Base-by-base conservation (phyloP, 192 early-diverging fungal species). In the Phlyctochytrium arcticum region DNA sequence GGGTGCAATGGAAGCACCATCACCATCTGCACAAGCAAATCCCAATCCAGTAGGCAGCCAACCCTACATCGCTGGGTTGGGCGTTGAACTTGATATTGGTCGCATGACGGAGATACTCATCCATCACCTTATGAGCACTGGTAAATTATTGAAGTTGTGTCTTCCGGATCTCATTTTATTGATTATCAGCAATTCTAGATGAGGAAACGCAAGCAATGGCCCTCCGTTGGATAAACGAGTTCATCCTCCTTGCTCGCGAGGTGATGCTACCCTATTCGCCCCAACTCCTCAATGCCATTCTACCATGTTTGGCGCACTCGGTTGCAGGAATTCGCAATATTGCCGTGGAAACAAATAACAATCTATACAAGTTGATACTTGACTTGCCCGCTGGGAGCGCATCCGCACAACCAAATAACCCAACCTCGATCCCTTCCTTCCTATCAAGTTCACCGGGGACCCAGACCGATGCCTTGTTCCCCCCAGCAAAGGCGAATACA, bases 181-280 rank as follows among this genome's bases (percentile, higher is more conserved):
- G n/a, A n/a, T n/a, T n/a, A n/a, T n/a, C n/a, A 50, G n/a, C n/a
- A n/a, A n/a, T n/a, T n/a, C n/a, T 56, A 72, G 84, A 86, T 60
- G 80, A 94, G 72, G 95, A 98, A 57, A 95, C 93, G 19, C 98
- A 98, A 76, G 87, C 83, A 48, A 94, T 89, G 1, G 93, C 95
- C 1, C 70, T 99, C 19, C 79, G 82, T 39, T 99, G 97, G 97
- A 86, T 96, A 48, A 86, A 89, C 64, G 89, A 90, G 68, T 94
- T 99, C 60, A 88, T 95, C 26, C 73, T 75, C 26, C 75, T 95
- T 24, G 89, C 92, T 21, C 86, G 89, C 39, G 83, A 90, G 15
- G 84, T 90, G 3, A 90, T 98, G 60, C 81, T 98, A 29, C 82
- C 87, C 9, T 91, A 86, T 56, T 88, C 91, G 29, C 91, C 95